Conservation (phyloP, 805 yeast genomes). For the Sugiyamaella smithiae region DNA sequence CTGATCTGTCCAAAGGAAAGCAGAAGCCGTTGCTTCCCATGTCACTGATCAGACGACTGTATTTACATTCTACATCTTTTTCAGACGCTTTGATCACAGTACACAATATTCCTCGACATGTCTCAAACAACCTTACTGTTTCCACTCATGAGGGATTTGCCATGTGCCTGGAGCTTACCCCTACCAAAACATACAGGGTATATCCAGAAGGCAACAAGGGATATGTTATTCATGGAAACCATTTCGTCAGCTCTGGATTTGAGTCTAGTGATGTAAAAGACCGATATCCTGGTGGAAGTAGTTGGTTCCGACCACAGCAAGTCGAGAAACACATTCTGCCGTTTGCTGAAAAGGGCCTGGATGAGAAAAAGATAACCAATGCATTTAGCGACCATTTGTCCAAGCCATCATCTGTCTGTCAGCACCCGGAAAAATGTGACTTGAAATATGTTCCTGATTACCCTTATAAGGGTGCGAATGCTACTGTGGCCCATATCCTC, state of each 20-base stretch:
- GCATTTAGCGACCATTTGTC: slow-evolving; percentile 11
- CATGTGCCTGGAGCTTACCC: slow-evolving; percentile 9
- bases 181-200: background rate
- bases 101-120: slow-evolving; percentile 6
- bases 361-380: background rate
- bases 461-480: slow-evolving; percentile 7
- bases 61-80: background rate
- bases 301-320: slow-evolving; percentile 6
- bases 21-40: slow-evolving; percentile 6
- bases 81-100: slow-evolving; percentile 6
- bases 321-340: background rate
- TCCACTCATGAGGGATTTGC: slow-evolving; percentile 10
- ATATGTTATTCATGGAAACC: slow-evolving; percentile 8
- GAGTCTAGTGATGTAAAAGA: background rate
- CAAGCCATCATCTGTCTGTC: slow-evolving; percentile 7
- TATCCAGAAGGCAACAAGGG: slow-evolving; percentile 3
- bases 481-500: slow-evolving; percentile 9
- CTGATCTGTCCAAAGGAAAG: background rate
- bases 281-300: slow-evolving; percentile 9
- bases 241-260: slow-evolving; percentile 2
- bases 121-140: slow-evolving; percentile 7
- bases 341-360: background rate
- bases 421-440: slow-evolving; percentile 10
- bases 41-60: slow-evolving; percentile 3
- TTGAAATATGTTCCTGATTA: slow-evolving; percentile 6